Evolutionary conservation across 176 grass and related monocot genomes (phyloP).

Genomic region (Olyra latifolia): DNA sequence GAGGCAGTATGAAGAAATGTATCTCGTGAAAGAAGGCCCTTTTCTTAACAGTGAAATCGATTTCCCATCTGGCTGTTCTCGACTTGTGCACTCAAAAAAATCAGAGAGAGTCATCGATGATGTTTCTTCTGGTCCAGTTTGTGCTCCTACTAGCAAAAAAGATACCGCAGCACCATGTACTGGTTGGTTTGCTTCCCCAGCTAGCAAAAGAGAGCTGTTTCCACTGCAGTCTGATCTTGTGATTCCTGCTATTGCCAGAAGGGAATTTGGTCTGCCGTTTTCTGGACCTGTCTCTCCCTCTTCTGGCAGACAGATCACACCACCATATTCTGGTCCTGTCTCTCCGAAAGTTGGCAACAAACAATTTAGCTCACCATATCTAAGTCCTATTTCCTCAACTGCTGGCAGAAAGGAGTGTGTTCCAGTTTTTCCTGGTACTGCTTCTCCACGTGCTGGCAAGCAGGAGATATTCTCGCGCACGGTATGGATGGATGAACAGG

Average conservation of each 20-base stretch:
- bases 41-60: constrained; percentile 74
- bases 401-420: constrained; percentile 23
- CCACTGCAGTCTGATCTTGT: constrained; percentile 22
- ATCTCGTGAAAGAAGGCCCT: constrained; percentile 81
- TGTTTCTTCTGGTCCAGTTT: constrained; percentile 58
- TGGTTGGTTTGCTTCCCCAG: constrained; percentile 11
- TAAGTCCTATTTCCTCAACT: constrained; percentile 35
- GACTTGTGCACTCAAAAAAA: constrained; percentile 77
- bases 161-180: constrained; percentile 21
- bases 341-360: constrained; percentile 36
- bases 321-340: constrained; percentile 5
- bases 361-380: constrained; percentile 29
- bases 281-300: constrained; percentile 34
- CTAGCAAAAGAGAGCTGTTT: constrained; percentile 31
- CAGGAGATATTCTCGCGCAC: background rate
- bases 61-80: constrained; percentile 62
- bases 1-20: constrained; percentile 76
- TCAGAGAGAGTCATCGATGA: constrained; percentile 59
- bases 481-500: constrained; percentile 31
- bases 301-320: constrained; percentile 30
- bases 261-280: constrained; percentile 11
- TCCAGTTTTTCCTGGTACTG: background rate
- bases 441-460: constrained; percentile 37
- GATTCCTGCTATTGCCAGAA: constrained; percentile 22
- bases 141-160: constrained; percentile 31